Base-by-base conservation (phyloP, 345 rosid species). In the Erucastrum elatum region DNA sequence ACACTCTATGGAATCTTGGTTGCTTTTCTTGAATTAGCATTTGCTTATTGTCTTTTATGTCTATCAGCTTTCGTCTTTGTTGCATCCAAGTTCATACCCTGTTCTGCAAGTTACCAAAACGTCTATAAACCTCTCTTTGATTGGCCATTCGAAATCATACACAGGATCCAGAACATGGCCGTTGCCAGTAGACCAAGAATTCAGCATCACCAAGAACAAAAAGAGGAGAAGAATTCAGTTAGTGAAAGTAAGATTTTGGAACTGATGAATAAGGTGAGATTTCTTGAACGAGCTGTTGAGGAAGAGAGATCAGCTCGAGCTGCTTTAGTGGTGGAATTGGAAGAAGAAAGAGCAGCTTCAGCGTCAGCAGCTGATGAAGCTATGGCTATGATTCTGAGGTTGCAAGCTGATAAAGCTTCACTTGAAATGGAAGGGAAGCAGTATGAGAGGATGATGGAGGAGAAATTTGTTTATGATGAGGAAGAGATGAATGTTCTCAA, bases 301-400 rank as follows among this genome's bases (percentile, higher is more conserved):
- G 84, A 86, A 71, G 96, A 85, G 79, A 85, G 82, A 41, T 72
- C 84, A 41, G 84, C 85, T 12, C 64, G 70, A 69, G 65, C 89
- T 77, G 86, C 86, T 35, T 73, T 95, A 76, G 72, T 68, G 64
- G 65, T 79, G 31, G 98, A 95, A 75, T 84, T 93, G 13, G 97
- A 91, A 74, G 82, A 93, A 76, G 99, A 95, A 84, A 89, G 98
- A 83, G 85, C 84, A 68, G 95, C 97, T 35, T 88, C 98, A 68
- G 89, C 96, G 25, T 81, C 88, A 39, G 96, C 96, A 61, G 88
- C 94, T 68, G 98, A 95, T 80, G 99, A 93, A 86, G 90, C 97
- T 66, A 87, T 93, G 94, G 91, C 97, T 75, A 91, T 95, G 99
- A 90, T 95, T 77, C 63, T 79, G 65, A 90, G 91, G 68, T 75